phyloP scores from a whole-genome alignment of 164 flowering plant genomes.

The Chimonanthus salicifolius region DNA sequence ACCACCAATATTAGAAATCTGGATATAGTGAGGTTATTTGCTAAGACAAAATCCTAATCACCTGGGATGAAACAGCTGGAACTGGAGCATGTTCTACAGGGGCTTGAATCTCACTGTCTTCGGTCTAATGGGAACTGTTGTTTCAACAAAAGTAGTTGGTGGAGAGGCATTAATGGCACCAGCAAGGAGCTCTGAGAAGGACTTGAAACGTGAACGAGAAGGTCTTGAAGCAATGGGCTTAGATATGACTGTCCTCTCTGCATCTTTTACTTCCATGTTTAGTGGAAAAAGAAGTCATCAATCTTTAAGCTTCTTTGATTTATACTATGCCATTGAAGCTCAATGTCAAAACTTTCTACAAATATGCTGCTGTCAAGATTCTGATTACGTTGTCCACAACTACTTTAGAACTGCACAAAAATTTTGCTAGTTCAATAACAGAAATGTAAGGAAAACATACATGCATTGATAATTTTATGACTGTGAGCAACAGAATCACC shows the following conservation, averaged over 20 bases:
- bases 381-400: not conserved
- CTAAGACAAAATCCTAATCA: constrained; percentile 3
- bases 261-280: constrained; percentile 66
- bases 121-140: constrained; percentile 66
- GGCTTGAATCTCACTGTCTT: constrained; percentile 72
- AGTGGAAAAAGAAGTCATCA: constrained; percentile 7
- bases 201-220: constrained; percentile 45
- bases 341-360: not conserved
- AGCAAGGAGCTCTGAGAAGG: constrained; percentile 69
- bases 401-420: not conserved
- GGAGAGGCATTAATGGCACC: constrained; percentile 53
- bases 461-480: not conserved
- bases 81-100: constrained; percentile 21
- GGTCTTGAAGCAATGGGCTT: constrained; percentile 92
- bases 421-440: not conserved
- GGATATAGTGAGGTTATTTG: not conserved
- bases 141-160: constrained; percentile 35
- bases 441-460: not conserved
- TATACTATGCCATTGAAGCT: not conserved
- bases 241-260: constrained; percentile 56
- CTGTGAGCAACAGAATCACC: not conserved
- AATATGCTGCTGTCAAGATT: not conserved
- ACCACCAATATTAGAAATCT: not conserved
- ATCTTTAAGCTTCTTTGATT: constrained; percentile 8
- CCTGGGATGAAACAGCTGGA: constrained; percentile 34